Evolutionary conservation across 257 asterid species (phyloP).

Genomic region (Scutellaria minor): DNA sequence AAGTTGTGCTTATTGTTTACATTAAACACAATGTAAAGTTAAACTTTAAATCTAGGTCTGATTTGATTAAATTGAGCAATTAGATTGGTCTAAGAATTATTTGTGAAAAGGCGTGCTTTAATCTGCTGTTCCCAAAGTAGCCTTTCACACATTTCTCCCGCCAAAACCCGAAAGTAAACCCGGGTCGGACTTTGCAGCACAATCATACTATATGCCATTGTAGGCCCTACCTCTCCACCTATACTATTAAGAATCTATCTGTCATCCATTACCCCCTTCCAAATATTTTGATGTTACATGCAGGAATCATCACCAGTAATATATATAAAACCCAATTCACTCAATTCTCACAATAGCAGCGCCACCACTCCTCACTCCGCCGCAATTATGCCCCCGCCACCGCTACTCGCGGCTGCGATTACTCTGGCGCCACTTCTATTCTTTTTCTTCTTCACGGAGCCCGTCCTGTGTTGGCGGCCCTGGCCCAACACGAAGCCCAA

Average conservation of each 20-base stretch:
- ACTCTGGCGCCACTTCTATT: conserved; percentile 10
- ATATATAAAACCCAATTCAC: conserved; percentile 32
- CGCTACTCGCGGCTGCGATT: conserved; percentile 34
- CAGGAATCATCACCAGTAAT: conserved; percentile 11
- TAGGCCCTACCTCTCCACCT: conserved; percentile 55
- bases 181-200: conserved; percentile 15
- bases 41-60: no score
- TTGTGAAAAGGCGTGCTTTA: no score
- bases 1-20: no score
- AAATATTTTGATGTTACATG: conserved; percentile 20
- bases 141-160: conserved; percentile 52
- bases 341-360: conserved; percentile 1
- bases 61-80: no score
- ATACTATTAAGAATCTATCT: conserved; percentile 65
- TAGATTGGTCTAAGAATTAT: no score
- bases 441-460: conserved; percentile 33
- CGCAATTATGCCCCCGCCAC: conserved; percentile 33
- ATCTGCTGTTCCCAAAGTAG: conserved; percentile 23
- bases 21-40: no score
- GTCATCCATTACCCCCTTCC: conserved; percentile 62
- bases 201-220: not conserved
- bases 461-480: conserved; percentile 69
- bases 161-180: conserved; percentile 30
- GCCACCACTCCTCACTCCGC: conserved; percentile 11
- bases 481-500: conserved; percentile 61